These are phyloP conservation scores for Nakazawaea wickerhamii DNA, from an alignment of 805 yeast species.

Conservation along the genomic window DNA sequence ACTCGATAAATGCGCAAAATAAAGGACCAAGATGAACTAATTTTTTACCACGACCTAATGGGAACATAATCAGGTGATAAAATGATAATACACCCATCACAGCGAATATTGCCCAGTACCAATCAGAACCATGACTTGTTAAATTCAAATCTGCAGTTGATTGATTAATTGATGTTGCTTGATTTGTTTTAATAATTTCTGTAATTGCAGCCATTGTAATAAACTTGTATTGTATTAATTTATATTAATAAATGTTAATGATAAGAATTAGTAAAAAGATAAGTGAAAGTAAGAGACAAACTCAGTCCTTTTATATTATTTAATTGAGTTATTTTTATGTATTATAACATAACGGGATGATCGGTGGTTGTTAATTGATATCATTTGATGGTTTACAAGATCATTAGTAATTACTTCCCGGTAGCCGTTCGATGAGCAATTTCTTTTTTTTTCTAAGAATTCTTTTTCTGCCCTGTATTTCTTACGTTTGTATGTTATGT, in stretches of 20 bases:
- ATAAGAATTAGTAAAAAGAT: not conserved
- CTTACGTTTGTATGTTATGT: not conserved
- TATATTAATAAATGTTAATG: not conserved
- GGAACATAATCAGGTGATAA: slow-evolving; percentile 18
- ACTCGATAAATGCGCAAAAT: slow-evolving; percentile 33
- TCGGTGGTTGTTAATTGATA: too few relatives aligned
- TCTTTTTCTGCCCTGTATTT: not conserved
- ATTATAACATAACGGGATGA: too few relatives aligned
- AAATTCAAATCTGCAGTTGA: slow-evolving; percentile 42
- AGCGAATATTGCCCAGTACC: slow-evolving; percentile 62
- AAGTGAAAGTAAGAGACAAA: not conserved
- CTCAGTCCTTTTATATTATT: not conserved
- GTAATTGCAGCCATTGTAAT: slow-evolving; percentile 9
- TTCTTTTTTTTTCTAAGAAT: not conserved
- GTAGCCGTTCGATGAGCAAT: slow-evolving; percentile 4
- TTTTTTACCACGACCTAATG: slow-evolving; percentile 31
- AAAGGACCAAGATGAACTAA: slow-evolving; percentile 36
- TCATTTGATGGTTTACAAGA: not conserved
- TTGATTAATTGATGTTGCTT: slow-evolving; percentile 40
- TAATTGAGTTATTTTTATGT: not conserved
- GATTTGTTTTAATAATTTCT: slow-evolving; percentile 20
- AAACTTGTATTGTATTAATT: not conserved
- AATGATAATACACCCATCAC: slow-evolving; percentile 34
- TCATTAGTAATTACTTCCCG: not conserved
- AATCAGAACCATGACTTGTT: slow-evolving; percentile 56